Conservation (phyloP, 495 filamentous ascomycete species). For the Penicillium longicatenatum region DNA sequence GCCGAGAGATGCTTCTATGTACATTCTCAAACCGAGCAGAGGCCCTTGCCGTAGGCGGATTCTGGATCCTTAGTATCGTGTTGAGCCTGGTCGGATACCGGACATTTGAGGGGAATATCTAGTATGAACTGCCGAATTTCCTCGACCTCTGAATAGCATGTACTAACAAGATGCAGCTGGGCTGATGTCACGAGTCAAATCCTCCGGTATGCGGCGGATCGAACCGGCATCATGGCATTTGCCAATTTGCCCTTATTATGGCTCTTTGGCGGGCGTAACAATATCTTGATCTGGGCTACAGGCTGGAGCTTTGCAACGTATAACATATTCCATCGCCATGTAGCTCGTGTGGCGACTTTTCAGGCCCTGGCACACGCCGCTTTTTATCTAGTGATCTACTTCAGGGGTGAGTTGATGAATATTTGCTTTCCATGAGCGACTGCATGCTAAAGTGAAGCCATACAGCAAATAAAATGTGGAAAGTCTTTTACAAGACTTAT, state of each 20-base stretch:
- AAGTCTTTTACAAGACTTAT: conserved; percentile 34
- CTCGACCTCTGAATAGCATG: background rate
- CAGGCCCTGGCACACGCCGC: conserved; percentile 51
- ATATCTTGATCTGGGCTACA: conserved; percentile 56
- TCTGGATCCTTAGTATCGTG: conserved; percentile 43
- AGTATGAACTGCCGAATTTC: conserved; percentile 27
- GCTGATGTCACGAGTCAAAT: conserved; percentile 34
- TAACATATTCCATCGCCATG: conserved; percentile 58
- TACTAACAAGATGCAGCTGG: conserved; percentile 34
- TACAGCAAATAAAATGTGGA: conserved; percentile 34
- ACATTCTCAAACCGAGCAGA: conserved; percentile 46
- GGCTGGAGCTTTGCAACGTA: conserved; percentile 57
- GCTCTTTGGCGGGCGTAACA: conserved; percentile 57
- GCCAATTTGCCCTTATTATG: conserved; percentile 54
- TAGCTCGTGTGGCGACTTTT: conserved; percentile 54
- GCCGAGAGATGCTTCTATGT: conserved; percentile 35
- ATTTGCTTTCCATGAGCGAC: background rate
- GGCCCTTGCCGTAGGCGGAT: conserved; percentile 37
- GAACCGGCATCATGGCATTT: conserved; percentile 53
- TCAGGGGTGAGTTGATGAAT: conserved; percentile 25
- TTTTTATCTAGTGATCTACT: conserved; percentile 35
- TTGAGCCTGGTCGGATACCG: conserved; percentile 41
- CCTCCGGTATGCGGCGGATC: conserved; percentile 50
- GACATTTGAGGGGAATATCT: conserved; percentile 39
- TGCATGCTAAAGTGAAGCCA: background rate